Evolutionary conservation across 345 rosid genomes (phyloP).

Genomic region (Populus alba): DNA sequence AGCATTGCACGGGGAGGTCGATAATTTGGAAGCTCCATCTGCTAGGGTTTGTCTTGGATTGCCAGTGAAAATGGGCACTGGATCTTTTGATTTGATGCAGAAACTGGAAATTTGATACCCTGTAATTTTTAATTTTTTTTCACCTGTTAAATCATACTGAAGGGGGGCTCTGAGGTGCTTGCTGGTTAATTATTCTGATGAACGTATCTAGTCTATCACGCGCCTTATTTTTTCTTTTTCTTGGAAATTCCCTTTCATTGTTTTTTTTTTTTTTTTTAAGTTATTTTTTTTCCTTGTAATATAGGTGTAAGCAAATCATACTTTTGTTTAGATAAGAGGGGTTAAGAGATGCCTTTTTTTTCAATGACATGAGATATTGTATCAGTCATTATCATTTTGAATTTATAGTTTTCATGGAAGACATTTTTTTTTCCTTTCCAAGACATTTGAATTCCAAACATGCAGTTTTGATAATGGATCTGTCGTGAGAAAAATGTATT

Average conservation of each 20-base stretch:
- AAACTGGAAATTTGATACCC: constrained; percentile 41
- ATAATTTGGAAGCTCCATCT: constrained; percentile 76
- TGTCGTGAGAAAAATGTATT: no score
- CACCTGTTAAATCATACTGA: not conserved
- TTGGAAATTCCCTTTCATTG: not conserved
- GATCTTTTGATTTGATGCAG: constrained; percentile 85
- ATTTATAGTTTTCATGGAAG: no score
- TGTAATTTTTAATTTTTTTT: not conserved
- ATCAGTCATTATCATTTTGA: no score
- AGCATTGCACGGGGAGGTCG: constrained; percentile 63
- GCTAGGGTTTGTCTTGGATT: constrained; percentile 88
- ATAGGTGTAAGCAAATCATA: no score
- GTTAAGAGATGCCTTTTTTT: no score
- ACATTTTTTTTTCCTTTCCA: no score
- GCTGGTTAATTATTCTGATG: not conserved
- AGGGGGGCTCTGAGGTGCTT: not conserved
- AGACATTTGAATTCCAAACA: no score
- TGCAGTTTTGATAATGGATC: no score
- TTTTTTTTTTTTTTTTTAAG: not conserved
- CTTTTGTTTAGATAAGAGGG: no score
- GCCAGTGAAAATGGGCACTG: constrained; percentile 89
- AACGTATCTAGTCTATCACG: not conserved
- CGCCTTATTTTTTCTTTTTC: not conserved
- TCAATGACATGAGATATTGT: no score
- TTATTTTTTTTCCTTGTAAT: no score